A percentile compares a stretch with the other conserved stretches of the same genome.
These are phyloP conservation scores for Penicillium soppii DNA, from an alignment of 495 filamentous ascomycete genomes.

Conservation along the genomic window DNA sequence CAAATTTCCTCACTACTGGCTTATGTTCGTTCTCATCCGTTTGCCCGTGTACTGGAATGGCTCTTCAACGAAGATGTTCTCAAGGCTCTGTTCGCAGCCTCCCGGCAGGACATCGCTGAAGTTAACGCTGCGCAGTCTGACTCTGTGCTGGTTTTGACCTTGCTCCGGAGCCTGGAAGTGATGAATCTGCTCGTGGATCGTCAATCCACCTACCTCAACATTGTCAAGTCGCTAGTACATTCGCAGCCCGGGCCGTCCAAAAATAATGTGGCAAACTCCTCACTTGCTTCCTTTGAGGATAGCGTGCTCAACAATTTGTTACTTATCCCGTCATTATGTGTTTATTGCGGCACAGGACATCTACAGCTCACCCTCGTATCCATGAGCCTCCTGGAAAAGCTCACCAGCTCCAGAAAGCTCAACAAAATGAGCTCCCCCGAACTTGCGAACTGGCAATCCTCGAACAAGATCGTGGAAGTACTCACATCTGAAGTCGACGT, in stretches of 20 bases:
- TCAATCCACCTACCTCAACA: slow-evolving; percentile 86
- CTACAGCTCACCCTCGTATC: slow-evolving; percentile 72
- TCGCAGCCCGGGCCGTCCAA: slow-evolving; percentile 43
- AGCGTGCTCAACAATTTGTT: slow-evolving; percentile 77
- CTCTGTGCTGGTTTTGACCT: slow-evolving; percentile 71
- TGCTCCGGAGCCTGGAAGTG: slow-evolving; percentile 74
- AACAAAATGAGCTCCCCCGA: slow-evolving; percentile 48
- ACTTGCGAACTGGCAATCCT: slow-evolving; percentile 53
- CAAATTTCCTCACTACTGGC: slow-evolving; percentile 65
- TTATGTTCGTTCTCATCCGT: slow-evolving; percentile 87
- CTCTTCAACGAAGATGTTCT: slow-evolving; percentile 92
- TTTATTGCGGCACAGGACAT: slow-evolving; percentile 80
- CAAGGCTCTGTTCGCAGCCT: slow-evolving; percentile 68
- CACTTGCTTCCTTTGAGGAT: slow-evolving; percentile 86
- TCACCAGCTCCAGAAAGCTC: slow-evolving; percentile 78
- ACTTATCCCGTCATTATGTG: slow-evolving; percentile 73
- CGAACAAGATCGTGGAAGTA: slow-evolving; percentile 77
- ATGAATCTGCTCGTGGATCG: slow-evolving; percentile 78
- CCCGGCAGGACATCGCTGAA: slow-evolving; percentile 67
- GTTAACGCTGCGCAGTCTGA: slow-evolving; percentile 65
- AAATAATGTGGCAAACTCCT: slow-evolving; percentile 61
- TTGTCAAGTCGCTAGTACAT: slow-evolving; percentile 76
- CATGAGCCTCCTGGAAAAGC: slow-evolving; percentile 76
- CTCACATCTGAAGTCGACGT: slow-evolving; percentile 69
- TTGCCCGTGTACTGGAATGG: slow-evolving; percentile 93